phyloP scores from a whole-genome alignment of 495 filamentous ascomycete species.

The Aspergillus biplanus region DNA sequence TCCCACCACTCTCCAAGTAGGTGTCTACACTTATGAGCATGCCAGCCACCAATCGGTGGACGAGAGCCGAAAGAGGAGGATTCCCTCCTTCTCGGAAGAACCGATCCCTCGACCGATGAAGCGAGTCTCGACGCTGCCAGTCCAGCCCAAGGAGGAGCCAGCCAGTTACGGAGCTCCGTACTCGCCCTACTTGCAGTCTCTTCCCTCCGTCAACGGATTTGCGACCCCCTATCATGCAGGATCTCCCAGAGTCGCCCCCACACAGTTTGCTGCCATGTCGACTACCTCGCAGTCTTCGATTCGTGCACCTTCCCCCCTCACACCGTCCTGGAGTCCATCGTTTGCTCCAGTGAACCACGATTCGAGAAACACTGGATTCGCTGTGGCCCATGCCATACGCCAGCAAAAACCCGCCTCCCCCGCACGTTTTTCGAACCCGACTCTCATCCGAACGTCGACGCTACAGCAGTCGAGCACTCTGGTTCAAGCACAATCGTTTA shows the following conservation, averaged over 20 bases:
- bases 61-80: conserved; percentile 56
- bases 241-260: conserved; percentile 34
- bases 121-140: conserved; percentile 43
- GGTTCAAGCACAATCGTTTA: conserved; percentile 60
- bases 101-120: conserved; percentile 45
- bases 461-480: conserved; percentile 60
- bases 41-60: conserved; percentile 36
- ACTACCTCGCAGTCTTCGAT: conserved; percentile 39
- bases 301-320: conserved; percentile 46
- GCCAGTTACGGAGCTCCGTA: conserved; percentile 48
- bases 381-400: conserved; percentile 36
- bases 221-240: conserved; percentile 35
- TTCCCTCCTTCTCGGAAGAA: conserved; percentile 52
- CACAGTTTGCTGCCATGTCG: conserved; percentile 39
- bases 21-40: conserved; percentile 75
- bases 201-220: conserved; percentile 40
- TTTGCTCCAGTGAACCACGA: conserved; percentile 37
- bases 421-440: conserved; percentile 57
- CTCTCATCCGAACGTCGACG: conserved; percentile 83
- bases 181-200: conserved; percentile 48
- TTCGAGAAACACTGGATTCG: conserved; percentile 35
- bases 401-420: conserved; percentile 47
- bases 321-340: conserved; percentile 50
- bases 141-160: conserved; percentile 43
- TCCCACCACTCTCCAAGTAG: conserved; percentile 67